These are phyloP conservation scores for Trametes maxima DNA, from an alignment of 768 basidiomycete genomes.

Conservation along the genomic window DNA sequence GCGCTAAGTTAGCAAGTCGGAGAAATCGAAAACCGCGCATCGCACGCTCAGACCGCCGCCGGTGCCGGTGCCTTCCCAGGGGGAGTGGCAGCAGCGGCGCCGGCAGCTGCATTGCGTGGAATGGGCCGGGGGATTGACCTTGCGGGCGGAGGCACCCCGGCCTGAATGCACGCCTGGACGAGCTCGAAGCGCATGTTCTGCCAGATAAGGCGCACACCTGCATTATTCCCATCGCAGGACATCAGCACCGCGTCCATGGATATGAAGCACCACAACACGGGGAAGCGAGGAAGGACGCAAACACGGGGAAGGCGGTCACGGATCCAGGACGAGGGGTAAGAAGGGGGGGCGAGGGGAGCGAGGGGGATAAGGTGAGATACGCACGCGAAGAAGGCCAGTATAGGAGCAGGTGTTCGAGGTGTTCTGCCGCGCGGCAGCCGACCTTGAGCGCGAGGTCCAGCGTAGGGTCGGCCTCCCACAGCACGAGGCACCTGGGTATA, in stretches of 20 bases:
- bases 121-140: neutral
- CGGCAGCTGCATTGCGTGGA: neutral
- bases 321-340: too few species aligned
- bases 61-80: neutral
- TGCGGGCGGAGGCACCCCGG: conserved; percentile 8
- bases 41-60: neutral
- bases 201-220: conserved; percentile 11
- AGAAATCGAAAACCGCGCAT: neutral
- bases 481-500: conserved; percentile 5
- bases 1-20: neutral
- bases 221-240: neutral
- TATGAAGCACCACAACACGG: neutral
- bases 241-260: neutral
- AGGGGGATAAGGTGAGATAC: neutral
- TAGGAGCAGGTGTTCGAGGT: conserved; percentile 11
- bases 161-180: conserved; percentile 8
- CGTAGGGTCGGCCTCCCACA: conserved; percentile 13
- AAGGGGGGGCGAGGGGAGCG: neutral
- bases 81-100: neutral
- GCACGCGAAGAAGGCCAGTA: conserved; percentile 17
- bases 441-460: conserved; percentile 4
- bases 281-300: neutral
- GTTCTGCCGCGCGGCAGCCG: neutral
- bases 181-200: conserved; percentile 6
- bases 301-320: too few species aligned